These are phyloP conservation scores for Albizia julibrissin DNA, from an alignment of 306 rosid species.

Conservation along the genomic window DNA sequence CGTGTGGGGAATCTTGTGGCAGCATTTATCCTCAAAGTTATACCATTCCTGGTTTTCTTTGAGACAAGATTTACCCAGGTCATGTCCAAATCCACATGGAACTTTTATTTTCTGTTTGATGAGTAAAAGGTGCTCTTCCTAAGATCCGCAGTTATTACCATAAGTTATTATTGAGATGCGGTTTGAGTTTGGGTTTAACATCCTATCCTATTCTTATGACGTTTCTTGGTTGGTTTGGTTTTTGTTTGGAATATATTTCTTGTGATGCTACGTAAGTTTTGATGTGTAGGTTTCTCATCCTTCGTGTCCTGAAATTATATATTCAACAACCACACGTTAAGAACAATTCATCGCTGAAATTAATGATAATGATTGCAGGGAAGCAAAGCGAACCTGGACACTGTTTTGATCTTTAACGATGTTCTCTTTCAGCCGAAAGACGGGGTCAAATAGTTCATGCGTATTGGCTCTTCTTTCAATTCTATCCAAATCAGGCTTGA, in stretches of 20 bases:
- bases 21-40: not conserved
- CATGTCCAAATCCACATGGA: slow-evolving; percentile 1
- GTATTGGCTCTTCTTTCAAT: too few relatives aligned
- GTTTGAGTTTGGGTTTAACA: not conserved
- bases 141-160: not conserved
- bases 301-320: not conserved
- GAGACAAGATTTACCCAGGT: not conserved
- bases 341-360: not conserved
- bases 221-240: slow-evolving; percentile 7
- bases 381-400: not conserved
- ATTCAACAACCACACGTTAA: not conserved
- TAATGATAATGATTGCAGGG: not conserved
- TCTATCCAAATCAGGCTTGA: too few relatives aligned
- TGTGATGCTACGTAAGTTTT: slow-evolving; percentile 24
- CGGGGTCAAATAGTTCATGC: too few relatives aligned
- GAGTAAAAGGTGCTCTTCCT: slow-evolving; percentile 9
- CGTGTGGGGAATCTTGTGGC: not conserved
- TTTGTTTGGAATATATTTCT: not conserved
- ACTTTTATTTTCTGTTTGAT: slow-evolving; percentile 1
- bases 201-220: slow-evolving; percentile 4
- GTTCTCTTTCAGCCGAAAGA: not conserved
- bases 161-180: not conserved
- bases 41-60: not conserved
- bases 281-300: not conserved
- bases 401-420: not conserved